phyloP scores from a whole-genome alignment of 129 eudicot genomes.

The Ambrosia artemisiifolia region DNA sequence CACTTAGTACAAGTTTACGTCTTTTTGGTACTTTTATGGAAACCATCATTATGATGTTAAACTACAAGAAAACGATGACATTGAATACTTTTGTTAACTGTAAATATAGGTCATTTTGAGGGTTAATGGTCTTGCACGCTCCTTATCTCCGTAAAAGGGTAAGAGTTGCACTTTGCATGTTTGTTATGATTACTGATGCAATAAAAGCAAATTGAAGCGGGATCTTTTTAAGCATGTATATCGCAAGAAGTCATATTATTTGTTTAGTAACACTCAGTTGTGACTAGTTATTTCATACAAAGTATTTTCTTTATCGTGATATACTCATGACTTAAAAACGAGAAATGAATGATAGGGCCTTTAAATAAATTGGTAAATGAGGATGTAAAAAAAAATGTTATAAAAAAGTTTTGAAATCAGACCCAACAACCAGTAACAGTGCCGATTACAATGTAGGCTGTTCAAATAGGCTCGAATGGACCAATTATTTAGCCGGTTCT shows the following conservation, averaged over 20 bases:
- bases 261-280: not conserved
- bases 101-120: not conserved
- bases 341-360: too few relatives aligned
- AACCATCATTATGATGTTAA: not conserved
- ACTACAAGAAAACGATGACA: not conserved
- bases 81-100: not conserved
- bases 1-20: not conserved
- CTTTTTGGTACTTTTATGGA: not conserved
- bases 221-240: not conserved
- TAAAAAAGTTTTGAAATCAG: too few relatives aligned
- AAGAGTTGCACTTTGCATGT: not conserved
- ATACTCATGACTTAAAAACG: too few relatives aligned
- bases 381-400: too few relatives aligned
- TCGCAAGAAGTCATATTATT: not conserved
- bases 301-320: too few relatives aligned
- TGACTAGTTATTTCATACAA: too few relatives aligned
- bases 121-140: not conserved
- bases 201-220: not conserved
- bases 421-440: too few relatives aligned
- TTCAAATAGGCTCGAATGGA: too few relatives aligned
- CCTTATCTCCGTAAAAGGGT: not conserved
- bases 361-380: too few relatives aligned
- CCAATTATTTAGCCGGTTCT: too few relatives aligned
- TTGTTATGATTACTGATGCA: not conserved
- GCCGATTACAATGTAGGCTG: too few relatives aligned